Conservation (phyloP, 2,329 filamentous ascomycete genomes). For the Penicillium sp. region DNA sequence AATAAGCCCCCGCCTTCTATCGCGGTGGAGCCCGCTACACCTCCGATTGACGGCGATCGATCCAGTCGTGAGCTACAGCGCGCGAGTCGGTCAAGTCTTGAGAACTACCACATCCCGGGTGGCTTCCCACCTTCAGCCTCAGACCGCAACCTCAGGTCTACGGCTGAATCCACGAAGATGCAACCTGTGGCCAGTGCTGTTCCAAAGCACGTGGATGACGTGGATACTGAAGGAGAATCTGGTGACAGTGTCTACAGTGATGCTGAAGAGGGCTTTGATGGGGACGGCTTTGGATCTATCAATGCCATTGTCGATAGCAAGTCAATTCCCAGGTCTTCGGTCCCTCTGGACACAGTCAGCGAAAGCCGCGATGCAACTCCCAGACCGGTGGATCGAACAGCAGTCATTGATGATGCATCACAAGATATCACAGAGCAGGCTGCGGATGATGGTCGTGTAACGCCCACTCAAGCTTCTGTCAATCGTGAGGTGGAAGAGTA, state of each 20-base stretch:
- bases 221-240: conserved; percentile 39
- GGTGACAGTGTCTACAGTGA: conserved; percentile 51
- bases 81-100: conserved; percentile 37
- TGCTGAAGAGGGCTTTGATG: conserved; percentile 43
- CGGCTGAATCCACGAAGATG: conserved; percentile 8
- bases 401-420: conserved; percentile 17
- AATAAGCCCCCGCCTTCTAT: conserved; percentile 42
- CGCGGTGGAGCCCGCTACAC: conserved; percentile 49
- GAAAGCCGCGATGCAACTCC: conserved; percentile 21
- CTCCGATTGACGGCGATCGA: conserved; percentile 39
- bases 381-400: conserved; percentile 9
- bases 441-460: conserved; percentile 21
- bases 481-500: conserved; percentile 19
- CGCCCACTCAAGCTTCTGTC: conserved; percentile 18
- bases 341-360: conserved; percentile 1
- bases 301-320: conserved; percentile 49
- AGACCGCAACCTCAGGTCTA: conserved; percentile 18
- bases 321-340: conserved; percentile 17
- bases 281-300: conserved; percentile 51
- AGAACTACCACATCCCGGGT: conserved; percentile 58
- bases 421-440: conserved; percentile 9
- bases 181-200: conserved; percentile 14
- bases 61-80: conserved; percentile 22
- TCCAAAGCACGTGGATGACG: conserved; percentile 16
- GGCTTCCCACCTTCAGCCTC: conserved; percentile 51